Percentiles rank a stretch among this genome's conserved stretches.
Conservation (phyloP, 495 filamentous ascomycete species). For the Bombardia bombarda region DNA sequence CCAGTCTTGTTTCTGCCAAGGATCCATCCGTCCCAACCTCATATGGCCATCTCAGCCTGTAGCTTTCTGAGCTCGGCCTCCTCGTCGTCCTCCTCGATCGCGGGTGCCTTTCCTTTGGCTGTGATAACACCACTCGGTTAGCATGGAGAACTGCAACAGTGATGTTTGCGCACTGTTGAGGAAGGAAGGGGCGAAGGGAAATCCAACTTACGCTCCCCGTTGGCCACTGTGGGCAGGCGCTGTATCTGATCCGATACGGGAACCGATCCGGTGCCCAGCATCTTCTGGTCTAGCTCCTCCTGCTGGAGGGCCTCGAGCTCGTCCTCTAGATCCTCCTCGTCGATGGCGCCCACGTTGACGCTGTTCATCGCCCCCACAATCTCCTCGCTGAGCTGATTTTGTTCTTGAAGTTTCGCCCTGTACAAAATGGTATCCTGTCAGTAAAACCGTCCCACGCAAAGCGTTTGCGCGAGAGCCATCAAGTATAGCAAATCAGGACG, state of each 20-base stretch:
- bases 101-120: constrained; percentile 53
- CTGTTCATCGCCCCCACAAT: constrained; percentile 77
- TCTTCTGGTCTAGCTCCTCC: constrained; percentile 83
- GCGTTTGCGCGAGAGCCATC: no score
- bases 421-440: constrained; percentile 20
- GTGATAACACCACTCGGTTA: constrained; percentile 14
- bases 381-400: constrained; percentile 86
- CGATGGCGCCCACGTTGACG: constrained; percentile 58
- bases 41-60: constrained; percentile 98
- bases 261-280: constrained; percentile 78
- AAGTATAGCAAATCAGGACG: not conserved
- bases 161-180: no score
- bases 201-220: constrained; percentile 63
- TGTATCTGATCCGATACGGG: constrained; percentile 57
- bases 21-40: no score
- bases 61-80: constrained; percentile 90
- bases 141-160: constrained; percentile 1
- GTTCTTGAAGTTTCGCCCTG: constrained; percentile 89
- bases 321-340: constrained; percentile 78
- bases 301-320: constrained; percentile 75
- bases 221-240: constrained; percentile 62
- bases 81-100: constrained; percentile 80
- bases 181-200: no score
- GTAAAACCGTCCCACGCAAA: no score
- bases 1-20: no score